Conservation (phyloP, 83 land plant genomes). For the Picea engelmannii region DNA sequence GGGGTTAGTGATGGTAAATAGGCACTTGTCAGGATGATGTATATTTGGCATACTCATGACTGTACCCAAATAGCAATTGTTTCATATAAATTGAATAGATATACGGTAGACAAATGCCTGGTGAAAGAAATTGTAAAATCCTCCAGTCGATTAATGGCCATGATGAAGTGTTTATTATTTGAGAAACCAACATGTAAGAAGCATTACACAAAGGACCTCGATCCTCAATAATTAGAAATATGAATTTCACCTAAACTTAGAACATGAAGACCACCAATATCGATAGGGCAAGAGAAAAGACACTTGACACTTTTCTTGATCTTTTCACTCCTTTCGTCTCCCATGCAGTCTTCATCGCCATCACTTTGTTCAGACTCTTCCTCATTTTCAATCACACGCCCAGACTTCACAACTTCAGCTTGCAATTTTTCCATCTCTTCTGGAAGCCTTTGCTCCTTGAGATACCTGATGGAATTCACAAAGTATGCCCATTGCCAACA, state of each 20-base stretch:
- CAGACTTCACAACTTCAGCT: conserved; percentile 29
- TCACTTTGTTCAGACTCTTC: conserved; percentile 21
- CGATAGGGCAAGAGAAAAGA: conserved; percentile 45
- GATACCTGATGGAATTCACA: conserved; percentile 47
- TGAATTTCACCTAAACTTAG: conserved; percentile 55
- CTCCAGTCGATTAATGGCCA: background rate
- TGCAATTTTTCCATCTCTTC: conserved; percentile 60
- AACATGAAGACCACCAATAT: conserved; percentile 67
- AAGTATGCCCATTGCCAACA: background rate
- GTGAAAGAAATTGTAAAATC: background rate
- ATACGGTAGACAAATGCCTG: background rate
- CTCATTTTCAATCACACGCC: conserved; percentile 28
- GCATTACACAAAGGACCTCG: conserved; percentile 1
- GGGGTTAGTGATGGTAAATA: background rate
- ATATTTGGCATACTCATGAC: background rate
- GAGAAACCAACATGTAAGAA: background rate
- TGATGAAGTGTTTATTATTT: background rate
- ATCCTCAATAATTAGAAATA: conserved; percentile 1
- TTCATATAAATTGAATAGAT: background rate
- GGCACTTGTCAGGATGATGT: background rate
- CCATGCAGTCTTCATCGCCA: conserved; percentile 37
- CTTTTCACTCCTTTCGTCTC: conserved; percentile 34
- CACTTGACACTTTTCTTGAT: conserved; percentile 34
- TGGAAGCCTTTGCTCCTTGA: conserved; percentile 75
- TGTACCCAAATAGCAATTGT: background rate